phyloP scores from a whole-genome alignment of 345 rosid genomes.

The Populus pruinosa region DNA sequence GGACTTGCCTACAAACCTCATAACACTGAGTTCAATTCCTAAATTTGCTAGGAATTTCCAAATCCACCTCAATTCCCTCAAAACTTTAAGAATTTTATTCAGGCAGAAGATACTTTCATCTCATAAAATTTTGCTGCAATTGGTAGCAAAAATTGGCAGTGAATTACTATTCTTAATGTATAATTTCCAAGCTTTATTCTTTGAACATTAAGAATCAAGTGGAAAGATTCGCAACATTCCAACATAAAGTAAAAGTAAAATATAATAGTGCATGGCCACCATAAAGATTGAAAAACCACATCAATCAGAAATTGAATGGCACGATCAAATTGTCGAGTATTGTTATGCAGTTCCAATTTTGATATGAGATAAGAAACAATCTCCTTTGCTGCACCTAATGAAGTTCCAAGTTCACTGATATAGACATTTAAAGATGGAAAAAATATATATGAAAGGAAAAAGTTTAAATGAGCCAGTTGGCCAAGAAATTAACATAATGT shows the following conservation, averaged over 20 bases:
- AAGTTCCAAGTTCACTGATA: background rate
- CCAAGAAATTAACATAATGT: background rate
- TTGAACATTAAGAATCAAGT: background rate
- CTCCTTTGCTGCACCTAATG: background rate
- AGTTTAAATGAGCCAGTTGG: background rate
- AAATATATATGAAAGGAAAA: background rate
- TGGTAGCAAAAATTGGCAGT: conserved; percentile 1
- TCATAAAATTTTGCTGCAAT: background rate
- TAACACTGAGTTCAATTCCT: background rate
- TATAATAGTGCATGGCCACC: background rate
- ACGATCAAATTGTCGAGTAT: background rate
- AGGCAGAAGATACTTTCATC: background rate
- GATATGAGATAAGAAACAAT: background rate
- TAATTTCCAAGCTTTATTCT: background rate
- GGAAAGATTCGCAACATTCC: background rate
- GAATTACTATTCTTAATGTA: background rate
- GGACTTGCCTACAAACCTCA: background rate
- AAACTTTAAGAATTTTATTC: background rate
- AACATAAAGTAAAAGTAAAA: background rate
- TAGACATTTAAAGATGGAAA: background rate
- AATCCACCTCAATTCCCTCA: background rate
- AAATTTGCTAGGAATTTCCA: background rate
- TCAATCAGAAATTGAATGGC: conserved; percentile 1
- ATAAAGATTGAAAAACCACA: background rate
- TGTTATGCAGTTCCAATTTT: background rate